phyloP scores from a whole-genome alignment of 2,329 filamentous ascomycete species.

The Camillea tinctor region DNA sequence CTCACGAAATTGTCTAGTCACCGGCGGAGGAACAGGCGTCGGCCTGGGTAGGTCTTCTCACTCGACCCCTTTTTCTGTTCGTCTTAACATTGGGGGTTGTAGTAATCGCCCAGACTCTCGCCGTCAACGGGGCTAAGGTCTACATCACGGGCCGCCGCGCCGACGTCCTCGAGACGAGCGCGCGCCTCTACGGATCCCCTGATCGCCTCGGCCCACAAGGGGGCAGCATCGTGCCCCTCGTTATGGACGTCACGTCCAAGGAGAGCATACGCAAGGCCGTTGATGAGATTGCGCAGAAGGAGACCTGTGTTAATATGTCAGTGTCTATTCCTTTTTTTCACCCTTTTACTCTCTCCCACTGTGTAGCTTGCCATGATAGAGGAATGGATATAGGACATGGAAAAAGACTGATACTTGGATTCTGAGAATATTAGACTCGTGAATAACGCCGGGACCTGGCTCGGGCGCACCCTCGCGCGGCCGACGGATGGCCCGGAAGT shows the following conservation, averaged over 20 bases:
- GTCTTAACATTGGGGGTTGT: conserved; percentile 9
- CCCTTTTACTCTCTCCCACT: too few species aligned
- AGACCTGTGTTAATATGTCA: conserved; percentile 49
- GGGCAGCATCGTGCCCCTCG: conserved; percentile 45
- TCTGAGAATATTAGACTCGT: conserved; percentile 36
- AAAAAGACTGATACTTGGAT: not conserved
- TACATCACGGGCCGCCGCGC: conserved; percentile 42
- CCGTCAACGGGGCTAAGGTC: conserved; percentile 40
- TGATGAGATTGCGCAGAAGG: conserved; percentile 50
- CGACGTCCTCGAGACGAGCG: conserved; percentile 41
- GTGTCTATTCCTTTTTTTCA: conserved; percentile 10
- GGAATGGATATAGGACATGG: not conserved
- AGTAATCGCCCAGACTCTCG: conserved; percentile 46
- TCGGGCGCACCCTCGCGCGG: conserved; percentile 5
- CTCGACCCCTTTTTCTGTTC: not conserved
- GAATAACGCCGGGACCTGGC: conserved; percentile 51
- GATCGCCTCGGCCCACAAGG: conserved; percentile 35
- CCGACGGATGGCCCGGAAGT: conserved; percentile 25
- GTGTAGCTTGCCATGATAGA: not conserved
- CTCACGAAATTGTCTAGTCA: conserved; percentile 15
- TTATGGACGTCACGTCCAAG: conserved; percentile 49
- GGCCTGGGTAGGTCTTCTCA: conserved; percentile 24
- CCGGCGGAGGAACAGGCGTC: conserved; percentile 29
- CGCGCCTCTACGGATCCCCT: conserved; percentile 45
- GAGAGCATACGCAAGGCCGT: conserved; percentile 46